These are phyloP conservation scores for Solanum pimpinellifolium DNA, from an alignment of 257 asterid species.

Conservation along the genomic window DNA sequence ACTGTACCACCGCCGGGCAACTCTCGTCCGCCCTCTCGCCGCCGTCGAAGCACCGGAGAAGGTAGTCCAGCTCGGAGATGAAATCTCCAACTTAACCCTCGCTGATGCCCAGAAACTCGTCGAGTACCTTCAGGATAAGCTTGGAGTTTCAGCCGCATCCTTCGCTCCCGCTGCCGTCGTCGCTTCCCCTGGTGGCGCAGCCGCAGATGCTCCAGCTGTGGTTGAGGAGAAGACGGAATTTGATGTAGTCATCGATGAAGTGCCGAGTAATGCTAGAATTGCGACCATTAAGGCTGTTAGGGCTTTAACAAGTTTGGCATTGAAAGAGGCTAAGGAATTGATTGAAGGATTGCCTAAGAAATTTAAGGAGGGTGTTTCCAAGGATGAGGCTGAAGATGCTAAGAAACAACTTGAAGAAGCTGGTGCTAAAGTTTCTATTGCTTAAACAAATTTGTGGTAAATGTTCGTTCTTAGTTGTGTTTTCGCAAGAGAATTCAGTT, in stretches of 20 bases:
- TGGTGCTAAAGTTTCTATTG: constrained; percentile 69
- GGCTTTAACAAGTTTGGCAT: constrained; percentile 64
- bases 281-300: constrained; percentile 79
- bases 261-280: constrained; percentile 69
- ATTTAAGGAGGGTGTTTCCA: constrained; percentile 72
- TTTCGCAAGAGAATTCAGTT: not conserved
- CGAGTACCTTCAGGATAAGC: constrained; percentile 89
- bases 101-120: constrained; percentile 93
- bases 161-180: constrained; percentile 63
- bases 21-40: constrained; percentile 41
- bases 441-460: not conserved
- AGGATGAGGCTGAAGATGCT: constrained; percentile 87
- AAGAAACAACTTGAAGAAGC: constrained; percentile 92
- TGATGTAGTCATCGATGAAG: constrained; percentile 78
- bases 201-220: constrained; percentile 36
- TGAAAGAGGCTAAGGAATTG: constrained; percentile 86
- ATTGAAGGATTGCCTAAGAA: constrained; percentile 95
- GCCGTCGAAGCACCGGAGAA: constrained; percentile 86
- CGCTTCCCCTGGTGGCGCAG: constrained; percentile 18
- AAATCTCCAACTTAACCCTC: constrained; percentile 64
- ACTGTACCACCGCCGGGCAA: constrained; percentile 25
- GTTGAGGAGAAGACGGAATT: constrained; percentile 94
- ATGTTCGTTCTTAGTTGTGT: not conserved
- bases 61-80: constrained; percentile 65
- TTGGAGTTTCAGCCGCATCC: constrained; percentile 87